A percentile compares a stretch with the other conserved stretches of the same genome.
These are phyloP conservation scores for Sphagnum contortum DNA, from an alignment of 225 moss, liverwort and hornwort genomes.

Conservation along the genomic window DNA sequence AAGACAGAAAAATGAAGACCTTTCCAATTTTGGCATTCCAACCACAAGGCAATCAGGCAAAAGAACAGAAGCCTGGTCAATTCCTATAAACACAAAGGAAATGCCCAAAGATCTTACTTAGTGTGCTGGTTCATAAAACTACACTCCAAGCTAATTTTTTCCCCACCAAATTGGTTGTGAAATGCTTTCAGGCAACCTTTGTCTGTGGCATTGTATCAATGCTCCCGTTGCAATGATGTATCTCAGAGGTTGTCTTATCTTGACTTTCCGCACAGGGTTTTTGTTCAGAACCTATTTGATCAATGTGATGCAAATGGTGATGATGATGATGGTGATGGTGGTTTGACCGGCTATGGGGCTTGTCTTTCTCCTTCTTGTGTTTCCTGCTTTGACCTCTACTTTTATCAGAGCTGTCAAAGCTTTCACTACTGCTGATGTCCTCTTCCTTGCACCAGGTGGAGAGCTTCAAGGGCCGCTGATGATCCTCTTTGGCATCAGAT, in stretches of 20 bases:
- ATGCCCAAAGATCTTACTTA: no score
- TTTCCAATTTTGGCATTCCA: no score
- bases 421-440: slow-evolving; percentile 24
- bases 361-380: slow-evolving; percentile 10
- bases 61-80: no score
- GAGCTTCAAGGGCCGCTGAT: slow-evolving; percentile 5
- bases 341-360: not conserved
- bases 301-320: slow-evolving; percentile 4
- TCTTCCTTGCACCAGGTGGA: slow-evolving; percentile 27
- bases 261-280: slow-evolving; percentile 1
- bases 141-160: no score
- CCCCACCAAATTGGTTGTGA: no score
- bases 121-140: no score
- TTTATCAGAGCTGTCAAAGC: slow-evolving; percentile 15
- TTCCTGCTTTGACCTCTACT: slow-evolving; percentile 20
- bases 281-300: slow-evolving; percentile 2
- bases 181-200: no score
- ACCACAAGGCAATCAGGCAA: no score
- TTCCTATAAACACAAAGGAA: no score
- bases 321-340: slow-evolving; percentile 10
- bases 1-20: no score
- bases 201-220: no score
- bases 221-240: no score
- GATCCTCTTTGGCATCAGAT: not conserved
- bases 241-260: not conserved